These are phyloP conservation scores for Leccinum angustisporum DNA, from an alignment of 1,284 basidiomycete species.

Conservation along the genomic window DNA sequence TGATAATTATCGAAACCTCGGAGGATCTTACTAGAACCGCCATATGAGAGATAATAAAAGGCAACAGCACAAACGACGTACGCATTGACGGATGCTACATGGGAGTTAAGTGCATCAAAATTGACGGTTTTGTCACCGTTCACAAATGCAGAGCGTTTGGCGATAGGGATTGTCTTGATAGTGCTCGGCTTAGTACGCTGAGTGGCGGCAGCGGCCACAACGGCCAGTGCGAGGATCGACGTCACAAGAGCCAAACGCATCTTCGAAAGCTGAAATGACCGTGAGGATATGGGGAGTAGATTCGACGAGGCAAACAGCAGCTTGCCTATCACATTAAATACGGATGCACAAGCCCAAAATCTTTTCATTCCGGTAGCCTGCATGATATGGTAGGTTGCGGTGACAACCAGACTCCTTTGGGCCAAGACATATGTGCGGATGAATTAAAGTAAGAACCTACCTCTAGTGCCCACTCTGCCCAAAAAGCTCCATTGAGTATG, in stretches of 20 bases:
- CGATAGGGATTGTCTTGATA: constrained; percentile 13
- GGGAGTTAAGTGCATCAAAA: constrained; percentile 11
- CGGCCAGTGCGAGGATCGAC: constrained; percentile 5
- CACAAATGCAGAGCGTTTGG: constrained; percentile 14
- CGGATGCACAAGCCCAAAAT: neutral
- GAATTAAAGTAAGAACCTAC: neutral
- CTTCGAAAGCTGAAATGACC: neutral
- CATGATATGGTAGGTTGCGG: neutral
- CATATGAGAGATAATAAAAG: neutral
- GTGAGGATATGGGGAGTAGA: neutral
- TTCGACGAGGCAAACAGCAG: neutral
- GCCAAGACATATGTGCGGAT: neutral
- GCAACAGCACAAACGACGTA: constrained; percentile 7
- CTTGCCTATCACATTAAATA: neutral
- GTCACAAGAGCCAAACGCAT: constrained; percentile 13
- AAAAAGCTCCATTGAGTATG: neutral
- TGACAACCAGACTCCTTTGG: neutral
- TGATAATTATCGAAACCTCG: constrained; percentile 16
- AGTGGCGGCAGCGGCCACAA: constrained; percentile 5
- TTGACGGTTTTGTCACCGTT: constrained; percentile 12
- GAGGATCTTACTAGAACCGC: constrained; percentile 17
- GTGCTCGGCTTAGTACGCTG: neutral
- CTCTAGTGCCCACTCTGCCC: neutral
- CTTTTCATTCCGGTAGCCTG: neutral
- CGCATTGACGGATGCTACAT: constrained; percentile 12